Conservation (phyloP, 2,329 filamentous ascomycete genomes). For the Colletotrichum sp. region DNA sequence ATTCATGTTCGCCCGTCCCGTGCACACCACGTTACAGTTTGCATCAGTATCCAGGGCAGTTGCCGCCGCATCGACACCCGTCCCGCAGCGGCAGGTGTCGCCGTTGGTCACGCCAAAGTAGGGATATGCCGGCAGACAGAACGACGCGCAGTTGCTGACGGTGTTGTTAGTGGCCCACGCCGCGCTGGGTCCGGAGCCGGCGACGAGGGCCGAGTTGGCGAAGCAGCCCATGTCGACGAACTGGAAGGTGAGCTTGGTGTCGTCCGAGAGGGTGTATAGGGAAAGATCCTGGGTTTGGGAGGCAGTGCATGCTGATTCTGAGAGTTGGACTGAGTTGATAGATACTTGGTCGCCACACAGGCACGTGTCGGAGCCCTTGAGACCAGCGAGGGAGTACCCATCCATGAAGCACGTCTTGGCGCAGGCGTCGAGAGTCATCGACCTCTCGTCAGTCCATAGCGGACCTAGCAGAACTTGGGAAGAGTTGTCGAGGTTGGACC, state of each 20-base stretch:
- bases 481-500: background rate
- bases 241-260: background rate
- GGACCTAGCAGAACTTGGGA: background rate
- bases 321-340: background rate
- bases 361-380: background rate
- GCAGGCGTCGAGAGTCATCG: background rate
- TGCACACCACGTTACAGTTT: background rate
- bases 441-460: background rate
- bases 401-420: background rate
- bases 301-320: fast-evolving
- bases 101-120: background rate
- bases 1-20: background rate
- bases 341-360: background rate
- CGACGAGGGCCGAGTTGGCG: background rate
- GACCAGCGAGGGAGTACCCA: background rate
- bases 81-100: background rate
- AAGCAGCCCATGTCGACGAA: background rate
- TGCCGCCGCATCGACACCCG: background rate
- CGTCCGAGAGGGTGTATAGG: background rate
- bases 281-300: fast-evolving
- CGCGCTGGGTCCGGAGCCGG: background rate
- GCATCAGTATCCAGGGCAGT: background rate
- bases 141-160: too few species aligned
- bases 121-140: background rate
- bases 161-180: background rate